These are phyloP conservation scores for Plantago ovata DNA, from an alignment of 257 asterid species.

Conservation along the genomic window DNA sequence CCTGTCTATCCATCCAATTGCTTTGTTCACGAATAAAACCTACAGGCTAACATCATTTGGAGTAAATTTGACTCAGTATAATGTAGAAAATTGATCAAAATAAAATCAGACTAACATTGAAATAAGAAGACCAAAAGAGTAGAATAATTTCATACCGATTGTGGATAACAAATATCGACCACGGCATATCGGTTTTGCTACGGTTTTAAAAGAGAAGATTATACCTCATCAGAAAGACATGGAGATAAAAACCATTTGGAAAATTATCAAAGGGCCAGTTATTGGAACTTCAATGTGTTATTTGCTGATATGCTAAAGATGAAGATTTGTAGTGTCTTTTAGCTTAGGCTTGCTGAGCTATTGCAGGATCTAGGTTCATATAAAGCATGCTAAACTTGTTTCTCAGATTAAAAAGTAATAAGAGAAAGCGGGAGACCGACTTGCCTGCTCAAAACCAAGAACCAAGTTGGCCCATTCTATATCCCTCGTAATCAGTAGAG, in stretches of 20 bases:
- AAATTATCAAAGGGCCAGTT: too few relatives aligned
- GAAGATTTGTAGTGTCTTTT: conserved; percentile 11
- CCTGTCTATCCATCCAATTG: conserved; percentile 84
- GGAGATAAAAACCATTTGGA: conserved; percentile 11
- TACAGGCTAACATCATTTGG: conserved; percentile 68
- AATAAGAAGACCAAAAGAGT: conserved; percentile 19
- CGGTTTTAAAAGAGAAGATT: conserved; percentile 29
- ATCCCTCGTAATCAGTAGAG: conserved; percentile 94
- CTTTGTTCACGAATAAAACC: conserved; percentile 93
- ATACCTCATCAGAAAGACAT: conserved; percentile 16
- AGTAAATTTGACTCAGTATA: conserved; percentile 19
- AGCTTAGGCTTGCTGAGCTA: background rate
- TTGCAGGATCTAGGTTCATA: background rate
- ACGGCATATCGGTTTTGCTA: conserved; percentile 91
- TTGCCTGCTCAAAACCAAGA: conserved; percentile 93
- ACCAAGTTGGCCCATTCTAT: conserved; percentile 97
- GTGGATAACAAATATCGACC: conserved; percentile 86
- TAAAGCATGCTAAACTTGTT: too few relatives aligned
- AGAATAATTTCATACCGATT: conserved; percentile 53
- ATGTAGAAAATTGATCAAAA: conserved; percentile 9
- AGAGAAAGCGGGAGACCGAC: background rate
- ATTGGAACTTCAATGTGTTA: background rate
- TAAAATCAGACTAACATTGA: conserved; percentile 8
- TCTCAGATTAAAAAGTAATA: too few relatives aligned
- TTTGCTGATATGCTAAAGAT: background rate